These are phyloP conservation scores for Leccinum pellstonianum DNA, from an alignment of 768 basidiomycete genomes.

Conservation along the genomic window DNA sequence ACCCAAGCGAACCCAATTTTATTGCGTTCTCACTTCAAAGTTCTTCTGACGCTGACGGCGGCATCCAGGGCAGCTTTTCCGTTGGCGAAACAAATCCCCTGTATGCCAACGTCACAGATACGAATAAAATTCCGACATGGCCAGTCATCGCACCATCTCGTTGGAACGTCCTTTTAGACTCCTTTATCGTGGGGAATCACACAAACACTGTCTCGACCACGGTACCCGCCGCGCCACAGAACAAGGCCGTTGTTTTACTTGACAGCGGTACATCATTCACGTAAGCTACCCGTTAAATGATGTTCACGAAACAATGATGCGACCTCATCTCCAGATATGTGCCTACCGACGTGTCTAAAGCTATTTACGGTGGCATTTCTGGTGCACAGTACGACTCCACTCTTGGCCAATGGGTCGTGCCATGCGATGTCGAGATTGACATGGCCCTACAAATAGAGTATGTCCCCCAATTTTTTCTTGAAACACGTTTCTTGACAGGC, in stretches of 20 bases:
- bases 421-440: constrained; percentile 72
- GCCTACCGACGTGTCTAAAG: constrained; percentile 58
- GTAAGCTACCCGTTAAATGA: constrained; percentile 39
- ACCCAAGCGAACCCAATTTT: constrained; percentile 73
- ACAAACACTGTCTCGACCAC: constrained; percentile 52
- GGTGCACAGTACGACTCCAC: constrained; percentile 58
- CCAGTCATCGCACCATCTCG: constrained; percentile 59
- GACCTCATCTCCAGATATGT: constrained; percentile 54
- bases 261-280: constrained; percentile 84
- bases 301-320: constrained; percentile 3
- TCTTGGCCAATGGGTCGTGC: constrained; percentile 67
- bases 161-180: constrained; percentile 79
- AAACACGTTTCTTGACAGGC: constrained; percentile 13
- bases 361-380: constrained; percentile 65
- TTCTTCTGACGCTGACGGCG: constrained; percentile 49
- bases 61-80: constrained; percentile 68
- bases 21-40: constrained; percentile 76
- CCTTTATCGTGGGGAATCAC: constrained; percentile 57
- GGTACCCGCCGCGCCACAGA: constrained; percentile 57
- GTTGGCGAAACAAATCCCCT: constrained; percentile 70
- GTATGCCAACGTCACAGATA: constrained; percentile 60
- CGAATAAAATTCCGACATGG: constrained; percentile 67
- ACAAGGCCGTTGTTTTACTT: constrained; percentile 71
- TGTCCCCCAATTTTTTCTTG: constrained; percentile 23
- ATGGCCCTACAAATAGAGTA: constrained; percentile 79